Evolutionary conservation across 495 filamentous ascomycete species (phyloP).

Genomic region (Podospora bellae-mahoneyi): DNA sequence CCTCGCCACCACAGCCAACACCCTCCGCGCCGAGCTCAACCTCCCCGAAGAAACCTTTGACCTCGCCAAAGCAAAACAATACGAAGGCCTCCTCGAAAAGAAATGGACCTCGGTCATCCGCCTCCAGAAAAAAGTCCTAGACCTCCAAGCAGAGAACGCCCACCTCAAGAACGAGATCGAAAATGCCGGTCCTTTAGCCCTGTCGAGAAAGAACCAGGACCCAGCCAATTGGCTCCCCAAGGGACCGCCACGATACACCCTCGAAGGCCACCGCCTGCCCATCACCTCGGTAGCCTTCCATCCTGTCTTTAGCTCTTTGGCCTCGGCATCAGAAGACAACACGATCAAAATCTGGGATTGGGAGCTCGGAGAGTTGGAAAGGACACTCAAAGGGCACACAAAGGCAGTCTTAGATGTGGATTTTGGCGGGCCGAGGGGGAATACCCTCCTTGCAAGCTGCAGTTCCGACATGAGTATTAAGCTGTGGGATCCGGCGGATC

Average conservation of each 20-base stretch:
- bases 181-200: slow-evolving; percentile 63
- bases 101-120: slow-evolving; percentile 89
- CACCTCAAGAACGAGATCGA: slow-evolving; percentile 79
- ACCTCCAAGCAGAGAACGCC: slow-evolving; percentile 69
- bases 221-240: slow-evolving; percentile 79
- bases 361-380: slow-evolving; percentile 86
- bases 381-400: slow-evolving; percentile 86
- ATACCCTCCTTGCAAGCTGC: slow-evolving; percentile 78
- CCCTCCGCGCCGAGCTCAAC: slow-evolving; percentile 59
- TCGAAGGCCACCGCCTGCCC: slow-evolving; percentile 74
- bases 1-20: slow-evolving; percentile 58
- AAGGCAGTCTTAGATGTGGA: slow-evolving; percentile 83
- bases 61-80: slow-evolving; percentile 71
- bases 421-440: slow-evolving; percentile 74
- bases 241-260: slow-evolving; percentile 67
- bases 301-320: slow-evolving; percentile 81
- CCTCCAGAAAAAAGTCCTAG: slow-evolving; percentile 91
- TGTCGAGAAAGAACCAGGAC: slow-evolving; percentile 62
- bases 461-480: slow-evolving; percentile 86
- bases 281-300: slow-evolving; percentile 89
- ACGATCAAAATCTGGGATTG: slow-evolving; percentile 95
- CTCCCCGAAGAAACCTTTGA: slow-evolving; percentile 65
- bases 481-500: slow-evolving; percentile 88
- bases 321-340: slow-evolving; percentile 79
- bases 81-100: slow-evolving; percentile 81